Evolutionary conservation across 345 rosid genomes (phyloP).

Genomic region (Sisymbrium altissimum): DNA sequence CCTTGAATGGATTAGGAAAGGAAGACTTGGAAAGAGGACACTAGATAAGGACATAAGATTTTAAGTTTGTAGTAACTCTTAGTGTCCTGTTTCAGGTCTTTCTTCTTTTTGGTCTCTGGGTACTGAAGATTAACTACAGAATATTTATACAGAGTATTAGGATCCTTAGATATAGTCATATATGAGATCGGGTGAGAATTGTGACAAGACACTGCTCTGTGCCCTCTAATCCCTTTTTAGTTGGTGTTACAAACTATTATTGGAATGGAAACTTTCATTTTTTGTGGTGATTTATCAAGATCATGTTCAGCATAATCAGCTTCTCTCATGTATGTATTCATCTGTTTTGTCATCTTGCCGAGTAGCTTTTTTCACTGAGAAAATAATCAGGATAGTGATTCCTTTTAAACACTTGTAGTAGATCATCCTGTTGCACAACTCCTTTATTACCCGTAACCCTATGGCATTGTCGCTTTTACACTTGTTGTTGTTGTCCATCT

Average conservation of each 20-base stretch:
- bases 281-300: conserved; percentile 11
- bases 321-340: conserved; percentile 12
- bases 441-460: neutral
- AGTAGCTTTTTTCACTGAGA: conserved; percentile 4
- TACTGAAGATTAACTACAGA: conserved; percentile 19
- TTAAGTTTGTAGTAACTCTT: conserved; percentile 9
- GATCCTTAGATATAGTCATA: conserved; percentile 18
- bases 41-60: conserved; percentile 1
- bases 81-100: conserved; percentile 21
- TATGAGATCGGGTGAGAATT: conserved; percentile 4
- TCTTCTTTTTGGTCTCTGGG: conserved; percentile 28
- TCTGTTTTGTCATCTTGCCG: conserved; percentile 5
- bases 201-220: conserved; percentile 28
- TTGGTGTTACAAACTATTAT: conserved; percentile 17
- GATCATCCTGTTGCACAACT: neutral
- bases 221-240: neutral
- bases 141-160: conserved; percentile 12
- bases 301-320: conserved; percentile 20
- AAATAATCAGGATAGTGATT: neutral
- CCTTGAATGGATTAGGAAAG: conserved; percentile 32
- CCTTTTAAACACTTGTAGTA: neutral
- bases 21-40: conserved; percentile 3
- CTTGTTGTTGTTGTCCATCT: neutral
- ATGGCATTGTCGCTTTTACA: neutral
- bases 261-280: conserved; percentile 3